Conservation (phyloP, 163 green algal species). For the Trebouxiophyceae sp. region DNA sequence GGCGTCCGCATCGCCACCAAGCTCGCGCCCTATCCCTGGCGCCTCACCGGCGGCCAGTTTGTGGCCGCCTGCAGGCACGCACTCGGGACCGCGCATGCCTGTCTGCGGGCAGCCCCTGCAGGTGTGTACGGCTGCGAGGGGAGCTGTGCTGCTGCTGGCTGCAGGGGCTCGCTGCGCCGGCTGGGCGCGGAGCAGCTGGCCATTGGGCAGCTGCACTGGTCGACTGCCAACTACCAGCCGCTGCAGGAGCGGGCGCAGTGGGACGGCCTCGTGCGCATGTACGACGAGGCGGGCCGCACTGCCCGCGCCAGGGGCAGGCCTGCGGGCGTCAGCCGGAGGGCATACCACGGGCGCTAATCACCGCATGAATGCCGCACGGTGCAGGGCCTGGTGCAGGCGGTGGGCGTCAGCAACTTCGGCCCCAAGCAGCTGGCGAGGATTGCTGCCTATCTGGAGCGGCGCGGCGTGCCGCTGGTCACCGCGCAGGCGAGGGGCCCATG, state of each 20-base stretch:
- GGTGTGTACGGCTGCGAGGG: background rate
- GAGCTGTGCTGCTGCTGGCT: background rate
- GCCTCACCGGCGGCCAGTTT: conserved; percentile 31
- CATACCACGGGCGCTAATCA: too few relatives aligned
- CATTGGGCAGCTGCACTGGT: conserved; percentile 92
- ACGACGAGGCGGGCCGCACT: conserved; percentile 30
- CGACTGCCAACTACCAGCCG: conserved; percentile 73
- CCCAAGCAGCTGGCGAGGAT: conserved; percentile 80
- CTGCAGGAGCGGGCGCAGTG: conserved; percentile 78
- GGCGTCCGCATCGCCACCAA: conserved; percentile 75
- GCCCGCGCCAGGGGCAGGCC: too few relatives aligned
- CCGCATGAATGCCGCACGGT: too few relatives aligned
- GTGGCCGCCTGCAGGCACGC: conserved; percentile 26
- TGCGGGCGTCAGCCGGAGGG: too few relatives aligned
- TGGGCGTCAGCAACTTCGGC: conserved; percentile 85
- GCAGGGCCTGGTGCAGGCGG: conserved; percentile 73
- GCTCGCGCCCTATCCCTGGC: conserved; percentile 94
- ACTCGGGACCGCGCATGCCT: too few relatives aligned
- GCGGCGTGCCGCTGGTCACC: conserved; percentile 71
- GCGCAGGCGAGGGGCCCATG: too few relatives aligned
- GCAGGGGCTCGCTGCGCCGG: conserved; percentile 39
- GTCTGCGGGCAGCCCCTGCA: too few relatives aligned
- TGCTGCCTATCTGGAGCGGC: conserved; percentile 39
- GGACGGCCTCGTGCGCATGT: conserved; percentile 69
- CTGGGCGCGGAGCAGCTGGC: conserved; percentile 59